Evolutionary conservation across 1,284 basidiomycete genomes (phyloP), one percentile per base, ranked within the genome.

Genomic region (Schizophyllum amplum): DNA sequence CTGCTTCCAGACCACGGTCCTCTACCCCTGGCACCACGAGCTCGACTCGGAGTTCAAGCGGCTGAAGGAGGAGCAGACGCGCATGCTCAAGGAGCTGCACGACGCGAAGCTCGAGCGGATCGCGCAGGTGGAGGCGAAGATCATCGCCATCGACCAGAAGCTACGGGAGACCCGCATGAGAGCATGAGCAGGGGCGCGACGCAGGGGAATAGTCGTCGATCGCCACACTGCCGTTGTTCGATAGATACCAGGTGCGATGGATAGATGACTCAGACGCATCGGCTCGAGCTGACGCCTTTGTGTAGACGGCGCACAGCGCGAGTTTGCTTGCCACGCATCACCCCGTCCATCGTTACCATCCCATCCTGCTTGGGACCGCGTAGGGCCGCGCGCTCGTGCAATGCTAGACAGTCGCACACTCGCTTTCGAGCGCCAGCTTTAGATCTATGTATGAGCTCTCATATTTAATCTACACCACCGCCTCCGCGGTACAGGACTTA

Each of bases 1-100:
- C 49, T 56, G 48, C 57, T 67, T 67, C 59, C 66, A 67, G 56
- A 66, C 63, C 47, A 64, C 63, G 9, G 64, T 67, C 17, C 60
- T 67, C 23, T 67, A 67, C 58, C 66, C 66, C 11, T 66, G 65
- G 65, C 66, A 67, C 53, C 57, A 65, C 52, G 59, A 66, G 54
- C 62, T 67, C 24, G 66, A 66, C 51, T 52, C 57, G 9, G 64
- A 58, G n/a, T 66, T 67, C 52, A 61, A 63, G 48, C 59, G 50
- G 46, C 55, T 67, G 23, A 65, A 63, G 55, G 50, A 56, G 5
- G 64, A 67, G 57, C 65, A 67, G 58, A 56, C 59, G 24, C 42
- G 54, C 25, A 60, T 63, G 58, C 59, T 67, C 51, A 59, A 59
- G 48, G 60, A 58, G 33, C 63, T 64, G 49, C 65, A 67, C 51